Evolutionary conservation across 306 rosid species (phyloP), one percentile per base, ranked within the genome.

Genomic region (Castanea crenata): DNA sequence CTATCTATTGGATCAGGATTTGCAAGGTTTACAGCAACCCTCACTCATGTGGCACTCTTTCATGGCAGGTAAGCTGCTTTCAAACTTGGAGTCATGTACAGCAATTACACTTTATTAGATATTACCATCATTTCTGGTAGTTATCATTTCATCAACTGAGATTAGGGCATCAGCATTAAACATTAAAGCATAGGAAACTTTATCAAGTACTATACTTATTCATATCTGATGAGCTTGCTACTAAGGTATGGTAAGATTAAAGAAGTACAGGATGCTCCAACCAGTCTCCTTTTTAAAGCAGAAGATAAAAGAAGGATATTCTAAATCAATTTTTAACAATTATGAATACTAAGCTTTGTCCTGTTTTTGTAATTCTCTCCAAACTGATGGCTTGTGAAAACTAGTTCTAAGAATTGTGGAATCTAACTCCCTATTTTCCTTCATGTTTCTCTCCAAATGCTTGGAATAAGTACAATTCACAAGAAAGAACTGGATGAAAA

Each of bases 1-100:
- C 85, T 95, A 69, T 95, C 99, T 55, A 92, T 95, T 19, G 99
- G 94, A 20, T 95, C 99, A 21, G 99, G 99, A 62, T 95, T 95
- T 54, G 97, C 97, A 31, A 90, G 99, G 81, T 95, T 95, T 74
- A 85, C 98, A 1, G 98, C 99, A 35, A 95, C 97, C 51, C 98
- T 95, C 78, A 87, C 93, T 76, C 99, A 95, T 75, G 99, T 95
- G 10, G 99, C 98, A 31, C 90, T 95, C 31, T 95, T 95, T 73
- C 76, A 95, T 27, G 99, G 99, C 77, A 74, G 96, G 99, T 95
- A 86, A 78, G 86, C 44, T 73, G 14, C 80, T 73, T n/a, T 27
- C 32, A 54, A 14, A 64, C 69, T 62, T 31, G 32, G 70, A 29
- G 70, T 64, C 70, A 15, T 31, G 70, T 64, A 64, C 54, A 64